Conservation (phyloP, 208 protist species). For the Angomonas ambiguus region DNA sequence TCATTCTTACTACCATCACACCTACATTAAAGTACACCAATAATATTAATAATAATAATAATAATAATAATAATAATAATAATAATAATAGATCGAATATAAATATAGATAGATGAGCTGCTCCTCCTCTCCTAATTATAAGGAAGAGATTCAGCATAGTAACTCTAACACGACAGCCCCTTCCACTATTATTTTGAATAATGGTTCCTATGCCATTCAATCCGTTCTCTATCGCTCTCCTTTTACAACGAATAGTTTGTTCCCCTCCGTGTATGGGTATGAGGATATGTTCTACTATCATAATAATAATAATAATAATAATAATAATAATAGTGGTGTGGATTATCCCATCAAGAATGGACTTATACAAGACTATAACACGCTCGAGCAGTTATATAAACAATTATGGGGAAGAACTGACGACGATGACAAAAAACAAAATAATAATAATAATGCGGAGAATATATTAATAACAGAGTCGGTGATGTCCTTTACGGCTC, state of each 20-base stretch:
- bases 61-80: too few species aligned
- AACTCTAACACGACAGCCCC: too few species aligned
- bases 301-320: conserved; percentile 31
- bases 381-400: too few species aligned
- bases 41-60: too few species aligned
- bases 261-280: too few species aligned
- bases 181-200: background rate
- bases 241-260: background rate
- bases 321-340: too few species aligned
- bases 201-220: background rate
- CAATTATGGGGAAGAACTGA: conserved; percentile 96
- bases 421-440: conserved; percentile 7
- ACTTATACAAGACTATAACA: conserved; percentile 96
- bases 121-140: too few species aligned
- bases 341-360: conserved; percentile 96
- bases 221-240: too few species aligned
- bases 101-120: too few species aligned
- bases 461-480: background rate
- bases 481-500: background rate
- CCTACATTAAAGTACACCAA: background rate
- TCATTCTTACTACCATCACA: background rate
- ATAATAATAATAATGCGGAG: background rate
- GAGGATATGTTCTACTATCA: too few species aligned
- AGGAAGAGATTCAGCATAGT: too few species aligned
- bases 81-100: too few species aligned